Conservation (phyloP, 768 basidiomycete species). For the Lactarius quietus region DNA sequence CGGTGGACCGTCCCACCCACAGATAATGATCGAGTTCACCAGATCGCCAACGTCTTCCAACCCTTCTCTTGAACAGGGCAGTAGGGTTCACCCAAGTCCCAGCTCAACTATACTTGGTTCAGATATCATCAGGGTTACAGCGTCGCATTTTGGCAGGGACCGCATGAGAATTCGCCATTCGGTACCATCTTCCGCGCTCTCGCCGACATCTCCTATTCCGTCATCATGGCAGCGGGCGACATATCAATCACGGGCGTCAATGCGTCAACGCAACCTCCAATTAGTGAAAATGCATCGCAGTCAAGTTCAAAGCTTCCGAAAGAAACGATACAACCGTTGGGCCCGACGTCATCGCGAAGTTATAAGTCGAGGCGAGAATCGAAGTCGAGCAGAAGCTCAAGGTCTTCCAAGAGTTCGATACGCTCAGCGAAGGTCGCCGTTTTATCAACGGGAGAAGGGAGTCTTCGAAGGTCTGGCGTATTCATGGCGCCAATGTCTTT, state of each 20-base stretch:
- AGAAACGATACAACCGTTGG: not conserved
- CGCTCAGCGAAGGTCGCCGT: constrained; percentile 5
- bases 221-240: not conserved
- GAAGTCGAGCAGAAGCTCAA: constrained; percentile 12
- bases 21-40: not conserved
- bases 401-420: constrained; percentile 10
- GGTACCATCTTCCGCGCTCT: not conserved
- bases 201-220: not conserved
- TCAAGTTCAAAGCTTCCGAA: not conserved
- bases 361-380: constrained; percentile 4
- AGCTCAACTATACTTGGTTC: constrained; percentile 30
- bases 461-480: not conserved
- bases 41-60: constrained; percentile 4
- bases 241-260: constrained; percentile 13
- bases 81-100: constrained; percentile 3
- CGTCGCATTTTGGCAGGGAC: constrained; percentile 4
- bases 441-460: not conserved
- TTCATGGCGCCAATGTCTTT: not conserved
- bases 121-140: constrained; percentile 31
- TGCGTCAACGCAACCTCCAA: not conserved
- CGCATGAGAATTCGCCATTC: constrained; percentile 16
- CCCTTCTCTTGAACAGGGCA: not conserved
- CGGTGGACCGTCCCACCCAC: not conserved
- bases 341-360: constrained; percentile 1
- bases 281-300: not conserved